Conservation (phyloP, 768 basidiomycete genomes). For the Tylopilus balloui region DNA sequence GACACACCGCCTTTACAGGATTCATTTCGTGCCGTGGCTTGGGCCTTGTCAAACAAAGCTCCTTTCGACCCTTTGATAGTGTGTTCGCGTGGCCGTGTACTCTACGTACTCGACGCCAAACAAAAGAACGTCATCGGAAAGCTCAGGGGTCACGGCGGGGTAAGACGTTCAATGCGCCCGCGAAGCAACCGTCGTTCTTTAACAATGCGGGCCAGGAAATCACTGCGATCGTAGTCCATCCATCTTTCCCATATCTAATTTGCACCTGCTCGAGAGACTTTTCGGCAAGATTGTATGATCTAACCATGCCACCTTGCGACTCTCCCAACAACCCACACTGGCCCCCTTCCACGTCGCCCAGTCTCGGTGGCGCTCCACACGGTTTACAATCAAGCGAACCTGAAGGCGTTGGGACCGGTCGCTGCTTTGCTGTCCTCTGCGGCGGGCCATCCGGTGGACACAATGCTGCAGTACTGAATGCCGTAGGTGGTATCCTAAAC, state of each 20-base stretch:
- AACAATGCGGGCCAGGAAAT: slow-evolving; percentile 44
- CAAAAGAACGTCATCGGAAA: slow-evolving; percentile 39
- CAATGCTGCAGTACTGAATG: slow-evolving; percentile 59
- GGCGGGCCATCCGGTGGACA: slow-evolving; percentile 76
- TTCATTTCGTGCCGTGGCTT: slow-evolving; percentile 42
- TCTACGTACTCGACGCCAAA: slow-evolving; percentile 53
- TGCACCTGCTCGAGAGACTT: slow-evolving; percentile 73
- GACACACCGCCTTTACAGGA: slow-evolving; percentile 17
- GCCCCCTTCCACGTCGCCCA: slow-evolving; percentile 46
- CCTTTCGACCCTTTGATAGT: slow-evolving; percentile 58
- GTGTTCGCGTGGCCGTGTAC: slow-evolving; percentile 47
- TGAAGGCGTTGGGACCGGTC: slow-evolving; percentile 56
- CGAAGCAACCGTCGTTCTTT: background rate
- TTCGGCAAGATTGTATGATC: slow-evolving; percentile 66
- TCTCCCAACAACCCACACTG: slow-evolving; percentile 52
- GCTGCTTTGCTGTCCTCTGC: slow-evolving; percentile 60
- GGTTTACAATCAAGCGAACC: slow-evolving; percentile 56
- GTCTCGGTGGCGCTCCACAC: slow-evolving; percentile 63
- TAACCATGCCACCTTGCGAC: slow-evolving; percentile 35
- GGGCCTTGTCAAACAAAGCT: slow-evolving; percentile 46
- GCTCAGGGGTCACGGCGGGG: slow-evolving; percentile 70
- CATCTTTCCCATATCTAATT: slow-evolving; percentile 50
- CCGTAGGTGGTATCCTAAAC: slow-evolving; percentile 38
- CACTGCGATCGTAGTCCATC: slow-evolving; percentile 66
- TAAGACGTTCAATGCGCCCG: slow-evolving; percentile 33